These are phyloP conservation scores for Tribonema minus DNA, from an alignment of 108 stramenopile genomes.

Conservation along the genomic window DNA sequence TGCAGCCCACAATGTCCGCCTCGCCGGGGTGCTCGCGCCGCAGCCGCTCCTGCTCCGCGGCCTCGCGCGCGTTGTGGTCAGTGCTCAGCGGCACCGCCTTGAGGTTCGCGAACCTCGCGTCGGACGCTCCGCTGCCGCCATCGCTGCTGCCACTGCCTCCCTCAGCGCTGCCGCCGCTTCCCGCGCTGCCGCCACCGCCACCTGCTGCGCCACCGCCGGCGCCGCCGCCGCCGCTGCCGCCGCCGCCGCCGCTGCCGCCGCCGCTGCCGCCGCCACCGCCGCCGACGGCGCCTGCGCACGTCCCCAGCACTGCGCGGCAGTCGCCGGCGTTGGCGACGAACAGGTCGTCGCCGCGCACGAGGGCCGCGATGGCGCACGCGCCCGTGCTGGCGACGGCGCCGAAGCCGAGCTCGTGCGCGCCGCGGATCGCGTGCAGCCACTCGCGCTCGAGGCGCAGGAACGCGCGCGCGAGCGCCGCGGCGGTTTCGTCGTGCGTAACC, in stretches of 20 bases:
- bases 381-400: not conserved
- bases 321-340: conserved; percentile 22
- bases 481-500: not conserved
- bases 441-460: not conserved
- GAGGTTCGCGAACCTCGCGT: not conserved
- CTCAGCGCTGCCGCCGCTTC: not conserved
- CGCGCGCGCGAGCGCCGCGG: not conserved
- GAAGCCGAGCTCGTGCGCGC: not conserved
- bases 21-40: conserved; percentile 7
- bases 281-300: conserved; percentile 5
- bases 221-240: not conserved
- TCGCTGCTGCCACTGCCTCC: not conserved
- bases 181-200: not conserved
- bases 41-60: conserved; percentile 5
- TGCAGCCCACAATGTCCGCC: conserved; percentile 10
- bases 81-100: not conserved
- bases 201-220: not conserved
- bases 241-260: not conserved
- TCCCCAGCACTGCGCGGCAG: conserved; percentile 31
- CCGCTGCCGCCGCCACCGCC: not conserved
- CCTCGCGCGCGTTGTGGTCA: conserved; percentile 26
- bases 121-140: not conserved
- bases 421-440: not conserved
- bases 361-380: not conserved
- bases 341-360: not conserved